These are phyloP conservation scores for Microcyclospora tardicrescens DNA, from an alignment of 2,329 filamentous ascomycete genomes.

Conservation along the genomic window DNA sequence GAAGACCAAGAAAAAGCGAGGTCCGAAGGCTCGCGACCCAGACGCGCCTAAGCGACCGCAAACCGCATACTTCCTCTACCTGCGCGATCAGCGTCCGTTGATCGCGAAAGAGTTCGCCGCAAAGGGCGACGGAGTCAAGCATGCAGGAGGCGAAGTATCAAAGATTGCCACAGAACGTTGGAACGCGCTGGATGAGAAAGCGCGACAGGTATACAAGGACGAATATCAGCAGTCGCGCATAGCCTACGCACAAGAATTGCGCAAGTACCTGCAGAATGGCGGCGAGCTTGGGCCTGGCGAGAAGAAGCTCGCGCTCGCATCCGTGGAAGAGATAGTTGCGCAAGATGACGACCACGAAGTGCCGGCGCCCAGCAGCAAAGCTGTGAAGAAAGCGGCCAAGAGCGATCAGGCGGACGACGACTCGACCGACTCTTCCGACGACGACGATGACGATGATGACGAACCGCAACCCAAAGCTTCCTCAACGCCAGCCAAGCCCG, in stretches of 20 bases:
- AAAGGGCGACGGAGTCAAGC: slow-evolving; percentile 51
- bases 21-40: slow-evolving; percentile 53
- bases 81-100: slow-evolving; percentile 72
- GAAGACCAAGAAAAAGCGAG: slow-evolving; percentile 20
- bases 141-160: slow-evolving; percentile 69
- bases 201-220: slow-evolving; percentile 56
- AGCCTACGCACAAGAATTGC: slow-evolving; percentile 42
- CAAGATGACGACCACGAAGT: slow-evolving; percentile 27
- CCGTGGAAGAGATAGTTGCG: slow-evolving; percentile 18
- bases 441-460: slow-evolving; percentile 18
- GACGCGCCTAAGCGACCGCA: slow-evolving; percentile 89
- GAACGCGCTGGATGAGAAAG: slow-evolving; percentile 59
- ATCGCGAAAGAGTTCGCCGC: slow-evolving; percentile 55
- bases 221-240: slow-evolving; percentile 46
- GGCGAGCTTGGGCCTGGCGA: slow-evolving; percentile 13
- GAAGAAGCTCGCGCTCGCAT: background rate
- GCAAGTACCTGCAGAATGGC: slow-evolving; percentile 42
- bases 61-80: slow-evolving; percentile 91
- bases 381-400: slow-evolving; percentile 8
- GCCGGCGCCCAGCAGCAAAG: slow-evolving; percentile 22
- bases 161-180: slow-evolving; percentile 78
- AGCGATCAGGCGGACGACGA: slow-evolving; percentile 7
- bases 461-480: slow-evolving; percentile 12
- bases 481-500: slow-evolving; percentile 10
- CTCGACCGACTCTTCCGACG: slow-evolving; percentile 4